Base-by-base conservation (phyloP, 2,329 filamentous ascomycete species). In the Clonostachys chloroleuca region DNA sequence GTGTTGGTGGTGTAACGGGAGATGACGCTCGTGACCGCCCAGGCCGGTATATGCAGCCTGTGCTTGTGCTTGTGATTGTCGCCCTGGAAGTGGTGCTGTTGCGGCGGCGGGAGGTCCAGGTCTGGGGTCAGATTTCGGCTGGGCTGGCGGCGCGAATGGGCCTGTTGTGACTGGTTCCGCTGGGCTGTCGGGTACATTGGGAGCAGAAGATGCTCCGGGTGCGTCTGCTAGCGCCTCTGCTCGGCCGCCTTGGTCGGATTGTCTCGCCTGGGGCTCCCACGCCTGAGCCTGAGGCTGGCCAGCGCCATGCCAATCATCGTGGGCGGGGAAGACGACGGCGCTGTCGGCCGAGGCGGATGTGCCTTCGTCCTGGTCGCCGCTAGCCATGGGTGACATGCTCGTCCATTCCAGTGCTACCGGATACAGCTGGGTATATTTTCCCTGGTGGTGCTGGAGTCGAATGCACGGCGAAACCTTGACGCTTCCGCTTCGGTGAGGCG, bases 21-120 rank as follows among this genome's bases (percentile, higher is more conserved):
- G 24, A 30, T 30, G 51, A 51, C 36, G 51, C 20, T 51, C 47
- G 50, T 52, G 45, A 43, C 42, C 42, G 13, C 42, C 40, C 46
- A 43, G 30, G 42, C 16, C 37, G 14, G 41, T 30, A 30, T 3
- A 30, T 30, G 24, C 24, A 30, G 24, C 24, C 24, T 30, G 24
- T 30, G 24, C 24, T 30, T 30, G 24, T 30, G 24, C 24, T 30
- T 30, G 24, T 30, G 24, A 30, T 12, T 40, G 18, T 20, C 36
- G 44, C 30, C 14, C 42, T 36, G 40, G 41, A 18, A 24, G 35
- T 40, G 46, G 35, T 34, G 46, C 17, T 44, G 42, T 17, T 48
- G 18, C 40, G 37, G 41, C 7, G 20, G 20, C 33, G 46, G 36
- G 36, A 40, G 9, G 24, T 30, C 24, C 8, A 40, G 9, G 24